These are phyloP conservation scores for Hypoxylon lienhwacheense DNA, from an alignment of 495 filamentous ascomycete genomes.

Conservation along the genomic window DNA sequence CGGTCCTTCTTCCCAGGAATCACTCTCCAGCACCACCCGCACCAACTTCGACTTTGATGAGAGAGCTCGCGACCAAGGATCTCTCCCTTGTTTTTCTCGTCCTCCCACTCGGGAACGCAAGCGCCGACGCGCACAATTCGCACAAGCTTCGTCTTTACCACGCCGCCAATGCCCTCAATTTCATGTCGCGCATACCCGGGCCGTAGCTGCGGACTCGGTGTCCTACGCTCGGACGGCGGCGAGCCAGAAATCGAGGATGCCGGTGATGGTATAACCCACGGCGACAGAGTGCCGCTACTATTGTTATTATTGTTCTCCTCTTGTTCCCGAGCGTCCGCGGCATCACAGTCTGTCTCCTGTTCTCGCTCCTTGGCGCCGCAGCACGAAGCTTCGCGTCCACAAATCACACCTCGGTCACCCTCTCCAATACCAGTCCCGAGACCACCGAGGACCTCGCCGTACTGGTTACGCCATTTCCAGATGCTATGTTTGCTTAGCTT, in stretches of 20 bases:
- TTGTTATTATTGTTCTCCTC: constrained; percentile 20
- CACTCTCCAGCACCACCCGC: constrained; percentile 65
- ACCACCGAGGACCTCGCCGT: constrained; percentile 75
- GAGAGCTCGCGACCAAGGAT: constrained; percentile 59
- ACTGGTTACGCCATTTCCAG: constrained; percentile 88
- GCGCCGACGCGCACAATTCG: constrained; percentile 75
- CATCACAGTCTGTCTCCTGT: constrained; percentile 78
- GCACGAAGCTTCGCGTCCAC: constrained; percentile 70
- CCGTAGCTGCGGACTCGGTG: constrained; percentile 48
- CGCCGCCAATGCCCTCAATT: constrained; percentile 82
- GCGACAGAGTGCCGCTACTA: constrained; percentile 9
- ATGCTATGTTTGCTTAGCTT: constrained; percentile 50
- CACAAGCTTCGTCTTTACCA: constrained; percentile 78
- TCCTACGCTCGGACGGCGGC: constrained; percentile 36
- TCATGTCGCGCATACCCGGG: constrained; percentile 80
- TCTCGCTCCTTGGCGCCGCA: constrained; percentile 72
- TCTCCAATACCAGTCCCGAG: constrained; percentile 86
- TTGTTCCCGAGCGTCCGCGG: constrained; percentile 57
- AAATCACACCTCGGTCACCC: constrained; percentile 82
- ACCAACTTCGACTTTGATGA: constrained; percentile 63
- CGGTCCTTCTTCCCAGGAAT: constrained; percentile 50
- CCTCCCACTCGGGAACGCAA: constrained; percentile 78
- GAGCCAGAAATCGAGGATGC: constrained; percentile 34
- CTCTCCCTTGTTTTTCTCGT: constrained; percentile 64
- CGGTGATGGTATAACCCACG: constrained; percentile 31